Evolutionary conservation across 1,284 basidiomycete genomes (phyloP).

Genomic region (Wallemia hederae): DNA sequence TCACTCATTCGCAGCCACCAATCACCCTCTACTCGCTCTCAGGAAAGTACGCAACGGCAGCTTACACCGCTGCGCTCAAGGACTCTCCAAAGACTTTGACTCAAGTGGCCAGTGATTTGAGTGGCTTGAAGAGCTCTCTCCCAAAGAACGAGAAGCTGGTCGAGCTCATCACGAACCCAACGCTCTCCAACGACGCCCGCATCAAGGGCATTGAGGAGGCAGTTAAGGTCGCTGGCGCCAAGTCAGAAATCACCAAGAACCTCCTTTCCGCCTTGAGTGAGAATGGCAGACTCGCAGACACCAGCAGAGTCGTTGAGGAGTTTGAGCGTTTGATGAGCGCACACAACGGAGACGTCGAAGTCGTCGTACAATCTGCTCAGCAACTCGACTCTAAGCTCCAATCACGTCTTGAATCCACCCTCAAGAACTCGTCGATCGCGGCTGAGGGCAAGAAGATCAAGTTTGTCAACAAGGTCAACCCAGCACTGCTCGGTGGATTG

Average conservation of each 20-base stretch:
- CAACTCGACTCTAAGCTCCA: constrained; percentile 41
- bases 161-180: constrained; percentile 12
- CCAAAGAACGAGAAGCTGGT: constrained; percentile 9
- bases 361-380: constrained; percentile 63
- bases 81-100: constrained; percentile 43
- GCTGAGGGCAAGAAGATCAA: constrained; percentile 59
- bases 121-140: constrained; percentile 14
- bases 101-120: constrained; percentile 59
- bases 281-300: constrained; percentile 68
- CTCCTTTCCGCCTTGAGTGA: constrained; percentile 68
- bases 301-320: constrained; percentile 60
- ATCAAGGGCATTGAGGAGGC: constrained; percentile 26
- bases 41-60: constrained; percentile 78
- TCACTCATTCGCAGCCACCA: constrained; percentile 4
- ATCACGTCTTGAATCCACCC: constrained; percentile 41
- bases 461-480: constrained; percentile 71
- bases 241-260: constrained; percentile 65
- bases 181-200: neutral
- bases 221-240: constrained; percentile 29
- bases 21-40: constrained; percentile 20
- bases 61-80: constrained; percentile 66
- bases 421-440: constrained; percentile 57
- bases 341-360: constrained; percentile 76
- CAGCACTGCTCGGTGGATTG: constrained; percentile 56
- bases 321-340: constrained; percentile 70